phyloP scores from a whole-genome alignment of 106 monocot species.

The Dactylorhiza incarnata region DNA sequence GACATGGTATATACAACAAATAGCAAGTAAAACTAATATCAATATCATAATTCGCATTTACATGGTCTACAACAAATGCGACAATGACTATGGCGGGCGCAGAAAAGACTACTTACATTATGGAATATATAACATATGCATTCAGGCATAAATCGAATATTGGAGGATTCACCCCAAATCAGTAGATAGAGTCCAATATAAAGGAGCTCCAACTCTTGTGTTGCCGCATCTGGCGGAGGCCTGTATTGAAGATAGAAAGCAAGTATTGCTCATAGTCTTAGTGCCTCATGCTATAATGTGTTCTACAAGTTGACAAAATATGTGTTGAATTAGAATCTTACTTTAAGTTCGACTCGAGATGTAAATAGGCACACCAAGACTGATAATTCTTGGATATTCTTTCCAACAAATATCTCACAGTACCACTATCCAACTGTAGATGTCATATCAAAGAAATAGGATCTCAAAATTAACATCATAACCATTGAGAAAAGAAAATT shows the following conservation, averaged over 20 bases:
- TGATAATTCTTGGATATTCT: constrained; percentile 76
- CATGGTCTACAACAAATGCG: constrained; percentile 11
- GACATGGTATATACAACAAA: constrained; percentile 41
- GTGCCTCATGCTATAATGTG: constrained; percentile 6
- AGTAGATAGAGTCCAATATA: constrained; percentile 86
- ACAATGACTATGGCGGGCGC: constrained; percentile 12
- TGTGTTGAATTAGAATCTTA: constrained; percentile 20
- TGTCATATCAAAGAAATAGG: constrained; percentile 2
- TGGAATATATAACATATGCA: constrained; percentile 94
- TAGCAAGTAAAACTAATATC: background rate
- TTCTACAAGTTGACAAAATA: background rate
- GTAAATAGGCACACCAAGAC: constrained; percentile 90
- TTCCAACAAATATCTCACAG: constrained; percentile 50
- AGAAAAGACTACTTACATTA: constrained; percentile 37
- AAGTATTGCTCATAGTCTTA: background rate
- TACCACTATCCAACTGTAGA: constrained; percentile 49
- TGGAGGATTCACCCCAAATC: constrained; percentile 99
- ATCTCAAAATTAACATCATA: background rate
- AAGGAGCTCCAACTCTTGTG: constrained; percentile 67
- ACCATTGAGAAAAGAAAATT: constrained; percentile 1
- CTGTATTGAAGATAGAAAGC: constrained; percentile 24
- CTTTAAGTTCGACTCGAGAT: constrained; percentile 39
- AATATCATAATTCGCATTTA: background rate
- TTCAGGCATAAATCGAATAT: constrained; percentile 97
- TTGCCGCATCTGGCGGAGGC: constrained; percentile 28